phyloP scores from a whole-genome alignment of 192 early-diverging fungal genomes.

The Entophlyctis luteolus region DNA sequence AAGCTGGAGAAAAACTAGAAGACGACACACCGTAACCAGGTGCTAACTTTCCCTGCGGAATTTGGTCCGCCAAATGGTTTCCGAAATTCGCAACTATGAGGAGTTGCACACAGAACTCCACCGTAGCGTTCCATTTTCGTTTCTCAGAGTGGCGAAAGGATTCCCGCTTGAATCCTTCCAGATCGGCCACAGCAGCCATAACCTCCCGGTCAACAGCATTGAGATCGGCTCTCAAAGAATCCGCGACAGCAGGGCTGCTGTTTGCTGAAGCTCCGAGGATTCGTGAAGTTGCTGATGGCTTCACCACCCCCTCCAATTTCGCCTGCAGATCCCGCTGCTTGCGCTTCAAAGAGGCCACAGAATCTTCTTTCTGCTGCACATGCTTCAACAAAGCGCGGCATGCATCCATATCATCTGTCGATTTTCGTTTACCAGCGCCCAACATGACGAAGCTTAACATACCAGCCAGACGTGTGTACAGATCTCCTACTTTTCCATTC shows the following conservation, averaged over 20 bases:
- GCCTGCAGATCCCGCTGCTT: conserved; percentile 27
- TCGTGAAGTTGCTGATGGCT: conserved; percentile 8
- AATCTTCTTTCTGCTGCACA: conserved; percentile 20
- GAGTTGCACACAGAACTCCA: conserved; percentile 35
- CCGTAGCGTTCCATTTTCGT: conserved; percentile 33
- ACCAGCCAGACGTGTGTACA: conserved; percentile 24
- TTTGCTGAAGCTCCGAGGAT: not conserved
- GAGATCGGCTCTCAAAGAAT: conserved; percentile 33
- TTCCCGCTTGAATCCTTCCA: conserved; percentile 36
- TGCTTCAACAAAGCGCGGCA: conserved; percentile 33
- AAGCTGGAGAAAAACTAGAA: not conserved
- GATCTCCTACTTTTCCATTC: conserved; percentile 10
- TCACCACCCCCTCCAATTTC: conserved; percentile 28
- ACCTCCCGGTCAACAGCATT: conserved; percentile 28
- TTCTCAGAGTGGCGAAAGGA: conserved; percentile 24
- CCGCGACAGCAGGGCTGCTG: not conserved
- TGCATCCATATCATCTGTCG: conserved; percentile 24
- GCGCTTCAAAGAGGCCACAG: conserved; percentile 18
- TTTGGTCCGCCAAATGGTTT: conserved; percentile 39
- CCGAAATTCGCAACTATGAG: conserved; percentile 33
- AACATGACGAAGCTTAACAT: not conserved
- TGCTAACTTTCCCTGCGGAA: conserved; percentile 33
- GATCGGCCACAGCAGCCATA: conserved; percentile 19
- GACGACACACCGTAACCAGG: conserved; percentile 26
- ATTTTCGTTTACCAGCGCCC: not conserved